These are phyloP conservation scores for Paramarasmius palmivorus DNA, from an alignment of 1,284 basidiomycete species.

Conservation along the genomic window DNA sequence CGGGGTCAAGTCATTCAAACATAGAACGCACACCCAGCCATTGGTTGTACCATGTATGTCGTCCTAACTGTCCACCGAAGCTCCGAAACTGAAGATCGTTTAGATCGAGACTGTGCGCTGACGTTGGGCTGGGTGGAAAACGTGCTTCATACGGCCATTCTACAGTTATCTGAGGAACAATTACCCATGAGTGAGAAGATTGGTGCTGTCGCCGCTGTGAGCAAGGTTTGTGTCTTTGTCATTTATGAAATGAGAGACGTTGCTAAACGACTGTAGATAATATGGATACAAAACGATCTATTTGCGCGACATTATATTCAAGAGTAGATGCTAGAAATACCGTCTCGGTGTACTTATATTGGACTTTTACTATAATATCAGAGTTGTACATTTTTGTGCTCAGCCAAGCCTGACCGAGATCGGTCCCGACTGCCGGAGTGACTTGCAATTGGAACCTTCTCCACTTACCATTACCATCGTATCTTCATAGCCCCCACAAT, in stretches of 20 bases:
- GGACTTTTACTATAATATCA: too few species aligned
- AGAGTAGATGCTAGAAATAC: constrained; percentile 23
- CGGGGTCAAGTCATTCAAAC: constrained; percentile 43
- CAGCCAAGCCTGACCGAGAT: too few species aligned
- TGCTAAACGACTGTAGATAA: constrained; percentile 26
- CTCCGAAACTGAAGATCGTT: neutral
- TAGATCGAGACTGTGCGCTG: constrained; percentile 34
- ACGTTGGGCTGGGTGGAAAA: constrained; percentile 33
- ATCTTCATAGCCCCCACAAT: constrained; percentile 31
- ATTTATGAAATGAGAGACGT: neutral
- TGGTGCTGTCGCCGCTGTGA: constrained; percentile 40
- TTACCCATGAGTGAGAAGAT: constrained; percentile 33
- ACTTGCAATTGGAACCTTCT: neutral
- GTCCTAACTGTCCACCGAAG: neutral
- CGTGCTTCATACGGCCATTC: constrained; percentile 31
- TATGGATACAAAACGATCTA: constrained; percentile 52
- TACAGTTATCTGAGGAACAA: constrained; percentile 26
- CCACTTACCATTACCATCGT: neutral
- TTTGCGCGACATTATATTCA: constrained; percentile 44
- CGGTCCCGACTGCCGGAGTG: too few species aligned
- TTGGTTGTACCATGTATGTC: constrained; percentile 34
- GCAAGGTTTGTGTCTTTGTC: constrained; percentile 35
- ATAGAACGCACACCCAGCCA: constrained; percentile 28
- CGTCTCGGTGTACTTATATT: too few species aligned
- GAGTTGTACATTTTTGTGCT: too few species aligned